Evolutionary conservation across 495 filamentous ascomycete species (phyloP), one percentile per base, ranked within the genome.

Genomic region (Hypoxylon intermedium): DNA sequence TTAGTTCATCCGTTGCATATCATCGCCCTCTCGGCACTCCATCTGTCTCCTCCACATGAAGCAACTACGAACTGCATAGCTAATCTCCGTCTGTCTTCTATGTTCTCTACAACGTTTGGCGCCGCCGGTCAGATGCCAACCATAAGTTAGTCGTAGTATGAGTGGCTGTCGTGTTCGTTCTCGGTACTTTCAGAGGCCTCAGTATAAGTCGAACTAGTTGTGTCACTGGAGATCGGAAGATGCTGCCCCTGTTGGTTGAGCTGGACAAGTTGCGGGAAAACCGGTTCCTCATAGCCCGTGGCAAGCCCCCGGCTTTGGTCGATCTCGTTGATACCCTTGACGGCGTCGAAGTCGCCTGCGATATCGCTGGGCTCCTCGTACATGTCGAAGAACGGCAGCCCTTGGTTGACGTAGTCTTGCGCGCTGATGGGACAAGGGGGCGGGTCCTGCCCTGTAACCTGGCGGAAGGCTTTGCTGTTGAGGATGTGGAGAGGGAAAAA

Each of bases 401-500:
- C 68, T 1, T 41, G 24, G 0, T 51, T 20, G 13, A 67, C 66
- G 31, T 82, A 82, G 0, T 57, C 65, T 9, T 57, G 18, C 5
- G 69, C 71, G 6, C 58, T 60, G 38, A 80, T 65, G 0, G 80
- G 77, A 15, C 69, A 71, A 9, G 26, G 15, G 9, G 79, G 74
- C 2, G 70, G 56, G 0, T 43, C 6, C 9, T 51, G 38, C 0
- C 74, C 72, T 0, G 75, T 82, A 31, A 79, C 68, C 5, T 50
- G 24, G 33, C 67, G 49, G 55, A 77, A 77, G 9, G 13, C 36
- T 0, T 46, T 41, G 3, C 56, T 64, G 55, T 80, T 73, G 36
- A 82, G 52, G 30, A 78, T 69, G 30, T 80, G 76, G 0, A 83
- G 65, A 15, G 80, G 75, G 53, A 80, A n/a, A n/a, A n/a, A n/a